phyloP scores from a whole-genome alignment of 2,329 filamentous ascomycete genomes.

The Pseudogymnoascus sp. region DNA sequence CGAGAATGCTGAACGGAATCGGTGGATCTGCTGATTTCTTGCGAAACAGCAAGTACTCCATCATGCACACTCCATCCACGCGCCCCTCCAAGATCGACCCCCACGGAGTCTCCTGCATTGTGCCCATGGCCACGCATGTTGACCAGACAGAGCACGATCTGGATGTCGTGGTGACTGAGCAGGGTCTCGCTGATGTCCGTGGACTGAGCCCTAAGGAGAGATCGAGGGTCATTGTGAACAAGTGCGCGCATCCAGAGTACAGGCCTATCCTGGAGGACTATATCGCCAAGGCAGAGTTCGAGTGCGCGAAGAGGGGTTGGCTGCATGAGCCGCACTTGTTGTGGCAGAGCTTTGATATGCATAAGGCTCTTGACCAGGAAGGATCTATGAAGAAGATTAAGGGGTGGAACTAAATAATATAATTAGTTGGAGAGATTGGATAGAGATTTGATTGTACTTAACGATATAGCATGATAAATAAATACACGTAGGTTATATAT shows the following conservation, averaged over 20 bases:
- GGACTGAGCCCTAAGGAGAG: slow-evolving; percentile 72
- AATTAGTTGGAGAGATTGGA: neutral
- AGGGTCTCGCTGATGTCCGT: slow-evolving; percentile 75
- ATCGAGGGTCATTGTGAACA: slow-evolving; percentile 75
- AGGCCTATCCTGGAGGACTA: slow-evolving; percentile 73
- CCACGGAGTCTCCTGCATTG: slow-evolving; percentile 73
- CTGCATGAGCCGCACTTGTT: slow-evolving; percentile 84
- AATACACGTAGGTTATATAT: neutral
- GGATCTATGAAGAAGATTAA: slow-evolving; percentile 78
- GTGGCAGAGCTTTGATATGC: slow-evolving; percentile 83
- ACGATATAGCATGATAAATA: neutral
- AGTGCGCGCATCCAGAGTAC: slow-evolving; percentile 81
- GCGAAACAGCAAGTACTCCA: slow-evolving; percentile 69
- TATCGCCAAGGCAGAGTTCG: slow-evolving; percentile 76
- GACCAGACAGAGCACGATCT: slow-evolving; percentile 92
- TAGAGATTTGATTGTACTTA: neutral
- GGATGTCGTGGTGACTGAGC: slow-evolving; percentile 71
- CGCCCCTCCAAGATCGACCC: slow-evolving; percentile 76
- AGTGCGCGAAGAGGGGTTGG: slow-evolving; percentile 79
- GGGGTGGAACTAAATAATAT: slow-evolving; percentile 39
- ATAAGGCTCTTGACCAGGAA: slow-evolving; percentile 70
- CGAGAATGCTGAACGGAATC: slow-evolving; percentile 78
- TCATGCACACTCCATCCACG: slow-evolving; percentile 86
- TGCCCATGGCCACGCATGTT: slow-evolving; percentile 84
- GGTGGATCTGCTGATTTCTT: slow-evolving; percentile 78